phyloP scores from a whole-genome alignment of 768 basidiomycete genomes.

The Trichaptum fuscoviolaceum region DNA sequence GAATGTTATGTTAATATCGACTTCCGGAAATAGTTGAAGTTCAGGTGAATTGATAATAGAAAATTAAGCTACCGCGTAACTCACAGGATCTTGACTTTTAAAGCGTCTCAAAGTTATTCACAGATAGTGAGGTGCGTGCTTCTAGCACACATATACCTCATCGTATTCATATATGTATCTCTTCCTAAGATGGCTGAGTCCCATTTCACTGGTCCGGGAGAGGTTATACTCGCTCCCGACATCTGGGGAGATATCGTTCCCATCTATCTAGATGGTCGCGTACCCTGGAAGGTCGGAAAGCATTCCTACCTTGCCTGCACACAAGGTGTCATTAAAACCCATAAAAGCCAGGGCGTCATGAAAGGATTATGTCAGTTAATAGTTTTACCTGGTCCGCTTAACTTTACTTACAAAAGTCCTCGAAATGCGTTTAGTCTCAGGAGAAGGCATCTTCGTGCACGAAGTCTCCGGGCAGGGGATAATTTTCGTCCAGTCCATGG shows the following conservation, averaged over 20 bases:
- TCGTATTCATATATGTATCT: not conserved
- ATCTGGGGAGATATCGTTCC: constrained; percentile 30
- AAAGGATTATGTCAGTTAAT: constrained; percentile 25
- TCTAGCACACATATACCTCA: not conserved
- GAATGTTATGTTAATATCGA: not conserved
- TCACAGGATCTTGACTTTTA: not conserved
- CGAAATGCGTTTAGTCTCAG: constrained; percentile 22
- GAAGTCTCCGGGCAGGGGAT: constrained; percentile 22
- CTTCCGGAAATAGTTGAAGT: constrained; percentile 7
- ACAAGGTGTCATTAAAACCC: constrained; percentile 17
- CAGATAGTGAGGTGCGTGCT: constrained; percentile 21
- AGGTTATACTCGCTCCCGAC: constrained; percentile 28
- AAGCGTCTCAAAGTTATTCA: constrained; percentile 26
- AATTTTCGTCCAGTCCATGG: constrained; percentile 27
- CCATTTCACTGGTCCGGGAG: constrained; percentile 25
- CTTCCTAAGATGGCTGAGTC: constrained; percentile 20
- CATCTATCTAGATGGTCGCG: constrained; percentile 23
- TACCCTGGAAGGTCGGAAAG: constrained; percentile 24
- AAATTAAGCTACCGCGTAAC: not conserved
- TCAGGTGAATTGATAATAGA: not conserved
- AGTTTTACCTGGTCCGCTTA: not conserved
- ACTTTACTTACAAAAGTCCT: not conserved
- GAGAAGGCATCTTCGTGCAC: constrained; percentile 27
- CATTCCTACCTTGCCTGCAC: constrained; percentile 28
- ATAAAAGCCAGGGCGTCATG: constrained; percentile 24